Evolutionary conservation across 116 monocot genomes (phyloP).

Genomic region (Phalaenopsis hybrid): DNA sequence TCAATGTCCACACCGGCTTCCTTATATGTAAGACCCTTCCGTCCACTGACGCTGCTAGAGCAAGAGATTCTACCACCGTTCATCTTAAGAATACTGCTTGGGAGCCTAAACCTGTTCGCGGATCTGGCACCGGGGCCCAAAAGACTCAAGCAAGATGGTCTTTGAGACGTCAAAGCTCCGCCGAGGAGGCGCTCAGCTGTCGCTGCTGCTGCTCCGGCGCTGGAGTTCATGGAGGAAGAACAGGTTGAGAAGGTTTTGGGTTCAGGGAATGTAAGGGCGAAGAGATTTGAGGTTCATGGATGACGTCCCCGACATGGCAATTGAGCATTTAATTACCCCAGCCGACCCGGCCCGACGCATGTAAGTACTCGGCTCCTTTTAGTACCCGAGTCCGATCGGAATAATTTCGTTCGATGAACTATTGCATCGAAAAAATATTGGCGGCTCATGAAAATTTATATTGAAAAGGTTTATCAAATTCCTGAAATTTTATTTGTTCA

Average conservation of each 20-base stretch:
- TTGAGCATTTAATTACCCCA: no score
- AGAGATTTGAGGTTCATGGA: no score
- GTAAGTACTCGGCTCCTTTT: no score
- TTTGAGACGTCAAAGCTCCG: neutral
- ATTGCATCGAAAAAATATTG: no score
- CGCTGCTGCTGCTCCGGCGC: conserved; percentile 1
- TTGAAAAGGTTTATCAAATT: no score
- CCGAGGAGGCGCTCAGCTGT: neutral
- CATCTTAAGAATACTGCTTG: neutral
- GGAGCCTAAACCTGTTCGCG: neutral
- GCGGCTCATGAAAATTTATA: no score
- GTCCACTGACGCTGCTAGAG: conserved; percentile 7
- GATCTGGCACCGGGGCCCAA: neutral
- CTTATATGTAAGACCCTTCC: conserved; percentile 69
- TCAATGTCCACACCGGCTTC: conserved; percentile 90
- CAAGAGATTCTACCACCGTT: conserved; percentile 8
- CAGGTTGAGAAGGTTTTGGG: neutral
- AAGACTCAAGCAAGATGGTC: neutral
- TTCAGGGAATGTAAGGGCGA: neutral
- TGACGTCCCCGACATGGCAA: no score
- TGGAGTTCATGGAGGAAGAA: neutral
- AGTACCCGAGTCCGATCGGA: no score
- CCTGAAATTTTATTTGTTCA: no score
- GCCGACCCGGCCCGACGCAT: no score
- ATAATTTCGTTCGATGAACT: no score